Conservation (phyloP, 208 protist species). For the Trypanosoma avium region DNA sequence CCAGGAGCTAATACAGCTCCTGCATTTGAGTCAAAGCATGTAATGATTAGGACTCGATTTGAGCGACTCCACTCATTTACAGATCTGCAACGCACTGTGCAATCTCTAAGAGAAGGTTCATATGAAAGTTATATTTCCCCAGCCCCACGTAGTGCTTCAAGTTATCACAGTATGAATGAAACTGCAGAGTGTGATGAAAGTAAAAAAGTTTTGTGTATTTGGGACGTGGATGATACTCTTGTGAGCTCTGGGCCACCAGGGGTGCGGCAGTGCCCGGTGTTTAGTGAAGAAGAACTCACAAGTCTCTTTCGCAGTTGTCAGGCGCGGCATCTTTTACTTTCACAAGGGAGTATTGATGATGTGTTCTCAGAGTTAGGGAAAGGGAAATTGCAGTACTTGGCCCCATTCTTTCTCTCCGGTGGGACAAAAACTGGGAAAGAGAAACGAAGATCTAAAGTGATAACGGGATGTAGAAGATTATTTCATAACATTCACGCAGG, state of each 20-base stretch:
- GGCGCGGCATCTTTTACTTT: slow-evolving; percentile 75
- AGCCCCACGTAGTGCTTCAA: background rate
- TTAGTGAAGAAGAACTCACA: slow-evolving; percentile 45
- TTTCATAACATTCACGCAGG: too few species aligned
- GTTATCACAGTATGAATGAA: background rate
- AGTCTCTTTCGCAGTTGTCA: slow-evolving; percentile 38
- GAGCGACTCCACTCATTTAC: background rate
- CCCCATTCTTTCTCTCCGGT: slow-evolving; percentile 32
- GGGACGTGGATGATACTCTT: slow-evolving; percentile 87
- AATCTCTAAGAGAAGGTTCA: too few species aligned
- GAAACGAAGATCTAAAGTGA: background rate
- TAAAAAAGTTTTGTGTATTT: slow-evolving; percentile 58
- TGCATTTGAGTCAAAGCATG: background rate
- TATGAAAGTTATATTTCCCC: too few species aligned
- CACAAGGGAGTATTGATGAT: slow-evolving; percentile 86
- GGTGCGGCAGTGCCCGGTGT: slow-evolving; percentile 63
- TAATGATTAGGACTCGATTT: slow-evolving; percentile 15
- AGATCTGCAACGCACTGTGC: too few species aligned
- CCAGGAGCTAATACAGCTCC: background rate
- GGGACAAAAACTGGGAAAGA: background rate
- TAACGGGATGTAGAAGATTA: slow-evolving; percentile 19
- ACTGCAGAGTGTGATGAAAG: slow-evolving; percentile 2
- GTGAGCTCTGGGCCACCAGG: slow-evolving; percentile 56
- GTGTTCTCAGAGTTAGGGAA: slow-evolving; percentile 50
- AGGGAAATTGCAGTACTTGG: slow-evolving; percentile 43